A percentile compares a stretch with the other conserved stretches of the same genome.
Evolutionary conservation across 805 yeast genomes (phyloP).

Genomic region (Metschnikowia matae): DNA sequence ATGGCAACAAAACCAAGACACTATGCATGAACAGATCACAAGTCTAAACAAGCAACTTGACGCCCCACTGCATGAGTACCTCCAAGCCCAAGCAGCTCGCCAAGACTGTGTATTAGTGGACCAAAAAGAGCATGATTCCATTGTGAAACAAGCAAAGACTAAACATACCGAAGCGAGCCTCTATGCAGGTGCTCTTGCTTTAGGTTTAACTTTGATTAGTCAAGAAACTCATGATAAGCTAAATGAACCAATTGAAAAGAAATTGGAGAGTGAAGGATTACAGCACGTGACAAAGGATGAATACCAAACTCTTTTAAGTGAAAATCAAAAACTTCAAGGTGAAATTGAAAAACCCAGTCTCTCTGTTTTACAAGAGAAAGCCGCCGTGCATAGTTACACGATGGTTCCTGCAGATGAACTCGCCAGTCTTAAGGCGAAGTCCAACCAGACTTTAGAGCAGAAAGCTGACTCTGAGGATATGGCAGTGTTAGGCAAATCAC

Average conservation of each 20-base stretch:
- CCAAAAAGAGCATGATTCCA: slow-evolving; percentile 8
- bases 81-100: slow-evolving; percentile 7
- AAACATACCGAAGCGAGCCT: slow-evolving; percentile 21
- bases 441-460: slow-evolving; percentile 8
- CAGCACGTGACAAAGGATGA: slow-evolving; percentile 10
- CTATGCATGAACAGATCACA: slow-evolving; percentile 2
- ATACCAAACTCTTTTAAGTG: slow-evolving; percentile 4
- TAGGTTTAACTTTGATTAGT: slow-evolving; percentile 9
- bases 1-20: slow-evolving; percentile 5
- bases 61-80: slow-evolving; percentile 14
- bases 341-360: slow-evolving; percentile 6
- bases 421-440: slow-evolving; percentile 9
- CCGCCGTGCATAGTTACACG: slow-evolving; percentile 5
- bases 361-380: slow-evolving; percentile 9
- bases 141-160: slow-evolving; percentile 9
- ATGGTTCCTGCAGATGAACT: slow-evolving; percentile 13
- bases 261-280: slow-evolving; percentile 9
- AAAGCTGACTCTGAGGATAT: slow-evolving; percentile 19
- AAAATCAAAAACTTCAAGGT: slow-evolving; percentile 1
- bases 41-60: not conserved
- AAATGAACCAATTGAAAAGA: slow-evolving; percentile 9
- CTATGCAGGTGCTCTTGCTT: slow-evolving; percentile 20
- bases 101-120: slow-evolving; percentile 3
- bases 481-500: slow-evolving; percentile 15
- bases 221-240: not conserved